phyloP scores from a whole-genome alignment of 345 rosid genomes.

The Ailanthus altissimus region DNA sequence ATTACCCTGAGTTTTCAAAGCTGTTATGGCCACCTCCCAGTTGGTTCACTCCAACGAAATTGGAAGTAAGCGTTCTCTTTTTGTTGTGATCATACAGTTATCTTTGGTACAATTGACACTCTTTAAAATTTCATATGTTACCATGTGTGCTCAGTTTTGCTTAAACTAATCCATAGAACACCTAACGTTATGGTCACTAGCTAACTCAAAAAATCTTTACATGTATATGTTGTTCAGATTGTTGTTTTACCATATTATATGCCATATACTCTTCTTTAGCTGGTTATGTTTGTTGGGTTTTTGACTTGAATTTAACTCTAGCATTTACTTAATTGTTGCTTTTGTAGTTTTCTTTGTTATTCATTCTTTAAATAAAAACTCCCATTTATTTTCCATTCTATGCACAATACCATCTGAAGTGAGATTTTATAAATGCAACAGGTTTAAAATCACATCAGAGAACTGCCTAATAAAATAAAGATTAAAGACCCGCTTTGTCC shows the following conservation, averaged over 20 bases:
- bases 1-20: slow-evolving; percentile 51
- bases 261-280: neutral
- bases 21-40: slow-evolving; percentile 89
- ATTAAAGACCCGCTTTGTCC: neutral
- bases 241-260: neutral
- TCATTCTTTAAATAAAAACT: neutral
- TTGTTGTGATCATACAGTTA: neutral
- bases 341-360: neutral
- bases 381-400: neutral
- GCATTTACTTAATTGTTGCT: too few species aligned
- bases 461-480: slow-evolving; percentile 5
- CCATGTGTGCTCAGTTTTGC: neutral
- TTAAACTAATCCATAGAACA: neutral
- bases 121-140: neutral
- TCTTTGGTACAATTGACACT: neutral
- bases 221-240: neutral
- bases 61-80: slow-evolving; percentile 49
- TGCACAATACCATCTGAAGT: neutral
- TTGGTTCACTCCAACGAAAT: slow-evolving; percentile 51
- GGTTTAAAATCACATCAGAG: slow-evolving; percentile 26
- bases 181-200: too few species aligned
- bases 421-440: slow-evolving; percentile 20
- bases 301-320: too few species aligned
- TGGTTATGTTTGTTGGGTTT: too few species aligned
- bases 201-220: neutral